These are phyloP conservation scores for Sclerotinia subarctica DNA, from an alignment of 2,329 filamentous ascomycete genomes.

Conservation along the genomic window DNA sequence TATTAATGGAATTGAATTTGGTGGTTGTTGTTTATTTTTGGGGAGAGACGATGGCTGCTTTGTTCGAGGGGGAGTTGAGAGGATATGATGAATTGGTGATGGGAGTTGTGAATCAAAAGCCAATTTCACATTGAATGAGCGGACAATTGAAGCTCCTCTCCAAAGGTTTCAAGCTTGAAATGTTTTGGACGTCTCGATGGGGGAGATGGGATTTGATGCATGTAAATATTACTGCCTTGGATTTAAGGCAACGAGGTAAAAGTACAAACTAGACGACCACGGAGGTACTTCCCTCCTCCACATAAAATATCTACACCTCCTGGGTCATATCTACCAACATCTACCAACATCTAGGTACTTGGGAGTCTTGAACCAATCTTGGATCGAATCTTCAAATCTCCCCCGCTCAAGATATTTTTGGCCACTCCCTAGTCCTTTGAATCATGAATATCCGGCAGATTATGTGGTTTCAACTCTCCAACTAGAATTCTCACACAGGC, in stretches of 20 bases:
- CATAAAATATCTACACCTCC: too few relatives aligned
- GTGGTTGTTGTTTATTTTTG: background rate
- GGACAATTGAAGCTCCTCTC: conserved; percentile 8
- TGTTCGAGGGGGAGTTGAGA: background rate
- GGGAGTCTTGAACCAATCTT: background rate
- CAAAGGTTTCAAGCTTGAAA: conserved; percentile 12
- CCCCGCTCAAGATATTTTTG: background rate
- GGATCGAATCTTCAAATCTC: background rate
- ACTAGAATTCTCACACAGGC: too few relatives aligned
- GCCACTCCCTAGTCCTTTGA: background rate
- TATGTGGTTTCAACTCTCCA: background rate
- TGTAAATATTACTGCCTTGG: background rate
- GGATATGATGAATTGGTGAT: background rate
- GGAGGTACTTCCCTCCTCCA: too few relatives aligned
- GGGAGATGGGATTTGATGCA: background rate
- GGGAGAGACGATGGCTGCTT: background rate
- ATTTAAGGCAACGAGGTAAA: background rate
- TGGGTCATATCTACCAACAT: too few relatives aligned
- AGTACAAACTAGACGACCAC: too few relatives aligned
- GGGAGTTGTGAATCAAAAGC: conserved; percentile 8
- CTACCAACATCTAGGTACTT: background rate
- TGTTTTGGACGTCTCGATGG: conserved; percentile 11
- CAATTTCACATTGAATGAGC: conserved; percentile 11
- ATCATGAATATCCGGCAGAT: background rate
- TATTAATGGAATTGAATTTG: background rate